These are phyloP conservation scores for Monilinia vaccinii-corymbosi DNA, from an alignment of 2,329 filamentous ascomycete species.

Conservation along the genomic window DNA sequence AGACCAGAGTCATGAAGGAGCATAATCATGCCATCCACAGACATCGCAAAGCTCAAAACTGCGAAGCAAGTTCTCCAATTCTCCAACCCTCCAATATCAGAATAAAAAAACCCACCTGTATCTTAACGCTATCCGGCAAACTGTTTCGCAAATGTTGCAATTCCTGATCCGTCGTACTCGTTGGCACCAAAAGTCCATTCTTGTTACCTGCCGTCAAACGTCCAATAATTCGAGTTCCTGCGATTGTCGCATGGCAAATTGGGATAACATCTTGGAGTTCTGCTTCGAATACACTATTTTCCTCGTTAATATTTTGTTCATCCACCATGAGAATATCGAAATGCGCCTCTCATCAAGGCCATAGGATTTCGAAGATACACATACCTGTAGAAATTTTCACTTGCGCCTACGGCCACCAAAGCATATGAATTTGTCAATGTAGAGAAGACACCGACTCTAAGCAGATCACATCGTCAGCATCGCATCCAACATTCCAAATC, in stretches of 20 bases:
- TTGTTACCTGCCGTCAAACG: conserved; percentile 93
- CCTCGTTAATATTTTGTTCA: background rate
- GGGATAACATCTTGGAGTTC: conserved; percentile 96
- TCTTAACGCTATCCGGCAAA: conserved; percentile 82
- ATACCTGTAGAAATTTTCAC: conserved; percentile 96
- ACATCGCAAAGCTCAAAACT: background rate
- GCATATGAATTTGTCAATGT: conserved; percentile 97
- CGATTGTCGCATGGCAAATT: conserved; percentile 93
- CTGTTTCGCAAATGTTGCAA: conserved; percentile 94
- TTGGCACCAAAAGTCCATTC: conserved; percentile 92
- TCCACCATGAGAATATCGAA: background rate
- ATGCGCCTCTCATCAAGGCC: background rate
- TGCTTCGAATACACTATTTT: conserved; percentile 76
- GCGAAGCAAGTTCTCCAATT: too few species aligned
- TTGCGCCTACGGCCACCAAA: conserved; percentile 86
- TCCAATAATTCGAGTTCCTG: conserved; percentile 91
- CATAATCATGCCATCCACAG: background rate
- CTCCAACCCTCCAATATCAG: background rate
- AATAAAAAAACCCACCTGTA: conserved; percentile 39
- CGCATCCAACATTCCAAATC: background rate
- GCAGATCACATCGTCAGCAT: background rate
- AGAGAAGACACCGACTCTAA: conserved; percentile 88
- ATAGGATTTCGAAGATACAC: conserved; percentile 15
- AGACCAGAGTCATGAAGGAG: background rate
- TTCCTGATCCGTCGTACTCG: conserved; percentile 94